Conservation (phyloP, 176 grass and related monocot genomes). For the Bromus sterilis region DNA sequence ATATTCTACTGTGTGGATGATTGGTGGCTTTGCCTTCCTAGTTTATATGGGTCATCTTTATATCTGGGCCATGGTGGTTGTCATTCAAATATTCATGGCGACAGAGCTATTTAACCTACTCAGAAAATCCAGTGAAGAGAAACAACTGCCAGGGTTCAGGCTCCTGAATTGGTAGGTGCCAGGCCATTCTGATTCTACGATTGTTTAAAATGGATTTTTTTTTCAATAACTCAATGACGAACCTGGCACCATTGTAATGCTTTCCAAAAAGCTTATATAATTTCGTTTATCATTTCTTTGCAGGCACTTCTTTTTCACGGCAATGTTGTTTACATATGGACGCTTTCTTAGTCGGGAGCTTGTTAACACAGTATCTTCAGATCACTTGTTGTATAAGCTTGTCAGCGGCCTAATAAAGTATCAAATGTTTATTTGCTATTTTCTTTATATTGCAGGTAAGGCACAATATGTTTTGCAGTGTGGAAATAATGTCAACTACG, state of each 20-base stretch:
- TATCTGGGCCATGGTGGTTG: slow-evolving; percentile 97
- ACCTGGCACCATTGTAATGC: not conserved
- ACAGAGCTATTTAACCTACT: slow-evolving; percentile 90
- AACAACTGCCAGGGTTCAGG: slow-evolving; percentile 80
- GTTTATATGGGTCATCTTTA: slow-evolving; percentile 96
- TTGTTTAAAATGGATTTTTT: not conserved
- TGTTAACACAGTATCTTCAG: slow-evolving; percentile 89
- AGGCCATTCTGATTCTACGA: not conserved
- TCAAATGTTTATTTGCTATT: slow-evolving; percentile 99
- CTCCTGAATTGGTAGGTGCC: slow-evolving; percentile 75
- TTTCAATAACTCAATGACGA: not conserved
- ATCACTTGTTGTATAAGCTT: slow-evolving; percentile 81
- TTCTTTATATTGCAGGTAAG: slow-evolving; percentile 96
- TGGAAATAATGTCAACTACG: not conserved
- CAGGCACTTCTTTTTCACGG: slow-evolving; percentile 99
- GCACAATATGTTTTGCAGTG: slow-evolving; percentile 9
- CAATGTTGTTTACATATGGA: slow-evolving; percentile 94
- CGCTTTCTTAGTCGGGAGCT: slow-evolving; percentile 94
- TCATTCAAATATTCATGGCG: slow-evolving; percentile 98
- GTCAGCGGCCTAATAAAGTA: slow-evolving; percentile 89
- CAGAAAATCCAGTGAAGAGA: slow-evolving; percentile 83
- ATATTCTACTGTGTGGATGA: slow-evolving; percentile 96
- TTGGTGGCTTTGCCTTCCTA: slow-evolving; percentile 62
- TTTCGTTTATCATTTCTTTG: slow-evolving; percentile 7
- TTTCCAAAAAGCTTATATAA: not conserved